Conservation (phyloP, 148 eudicot species). For the Dianthus caryophyllus region DNA sequence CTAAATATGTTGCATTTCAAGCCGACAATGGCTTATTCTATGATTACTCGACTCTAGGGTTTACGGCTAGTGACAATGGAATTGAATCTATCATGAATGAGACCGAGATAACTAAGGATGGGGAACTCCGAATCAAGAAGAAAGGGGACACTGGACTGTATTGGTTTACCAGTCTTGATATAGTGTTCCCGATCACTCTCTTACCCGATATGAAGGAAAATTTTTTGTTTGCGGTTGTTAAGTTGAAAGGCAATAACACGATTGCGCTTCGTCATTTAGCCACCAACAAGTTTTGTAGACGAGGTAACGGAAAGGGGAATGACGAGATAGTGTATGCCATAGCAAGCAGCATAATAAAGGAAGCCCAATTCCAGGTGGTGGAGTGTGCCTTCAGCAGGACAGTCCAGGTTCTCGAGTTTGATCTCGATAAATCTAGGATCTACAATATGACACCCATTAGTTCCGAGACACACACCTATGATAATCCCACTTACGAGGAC, state of each 20-base stretch:
- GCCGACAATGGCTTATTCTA: background rate
- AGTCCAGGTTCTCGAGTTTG: background rate
- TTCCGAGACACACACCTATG: background rate
- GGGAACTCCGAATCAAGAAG: too few species aligned
- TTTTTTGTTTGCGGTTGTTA: too few species aligned
- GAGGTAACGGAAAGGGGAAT: too few species aligned
- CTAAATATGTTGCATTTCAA: constrained; percentile 5
- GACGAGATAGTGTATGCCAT: too few species aligned
- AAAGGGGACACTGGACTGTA: too few species aligned
- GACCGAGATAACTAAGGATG: background rate
- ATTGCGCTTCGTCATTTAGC: background rate
- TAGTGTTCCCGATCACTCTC: too few species aligned
- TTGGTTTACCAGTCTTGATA: too few species aligned
- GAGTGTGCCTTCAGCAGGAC: background rate
- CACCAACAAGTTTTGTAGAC: background rate
- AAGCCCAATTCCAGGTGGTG: constrained; percentile 1
- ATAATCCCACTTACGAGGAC: background rate
- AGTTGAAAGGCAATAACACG: background rate
- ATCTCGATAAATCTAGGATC: background rate
- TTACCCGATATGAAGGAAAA: too few species aligned
- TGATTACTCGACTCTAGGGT: background rate
- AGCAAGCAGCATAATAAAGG: background rate
- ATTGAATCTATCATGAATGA: too few species aligned
- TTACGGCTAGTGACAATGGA: too few species aligned
- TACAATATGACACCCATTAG: background rate